Base-by-base conservation (phyloP, 2,329 filamentous ascomycete species). In the Intubia oerlemansii region DNA sequence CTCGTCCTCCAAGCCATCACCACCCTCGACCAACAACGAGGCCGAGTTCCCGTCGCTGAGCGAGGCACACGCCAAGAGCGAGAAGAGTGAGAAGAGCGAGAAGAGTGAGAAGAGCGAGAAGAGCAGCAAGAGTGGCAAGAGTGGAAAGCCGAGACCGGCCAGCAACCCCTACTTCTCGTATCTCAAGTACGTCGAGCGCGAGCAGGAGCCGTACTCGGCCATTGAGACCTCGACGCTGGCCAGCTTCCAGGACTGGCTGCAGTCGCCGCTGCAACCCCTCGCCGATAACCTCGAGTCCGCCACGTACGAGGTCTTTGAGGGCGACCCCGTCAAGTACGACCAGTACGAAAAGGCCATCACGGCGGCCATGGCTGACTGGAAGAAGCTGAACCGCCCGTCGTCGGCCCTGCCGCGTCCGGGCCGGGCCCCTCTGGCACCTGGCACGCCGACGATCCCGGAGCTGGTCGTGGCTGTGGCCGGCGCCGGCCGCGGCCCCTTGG, bases 241-340 rank as follows among this genome's bases (percentile, higher is more conserved):
- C 5, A 64, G 54, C 39, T 64, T 70, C 66, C 90, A 98, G 44
- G 88, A 98, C 48, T 98, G 88, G 60, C 60, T 98, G 9, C 88
- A 98, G 48, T 84, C 84, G 2, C 88, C 88, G 3, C 58, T 98
- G 23, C 90, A 98, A 47, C 88, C 88, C 0, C 60, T 98, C 10
- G 85, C 85, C 0, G 88, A 98, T 49, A 98, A 98, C 41, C 62
- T 98, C 10, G 90, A 98, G 48, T 92, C 82, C 26, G 78, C 91
- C 24, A 98, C 88, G 0, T 98, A 98, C 48, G 88, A 98, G 46
- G 85, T 95, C 3, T 98, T 98, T 43, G 88, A 98, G 48, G 90
- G 90, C 40, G 90, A 98, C 38, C 88, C 88, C 0, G 78, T 98
- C 52, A 98, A 98, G 51, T 98, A 98, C 47, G 72, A 82, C 38